phyloP scores from a whole-genome alignment of 352 stramenopile genomes.

The Pythium phragmitis region DNA sequence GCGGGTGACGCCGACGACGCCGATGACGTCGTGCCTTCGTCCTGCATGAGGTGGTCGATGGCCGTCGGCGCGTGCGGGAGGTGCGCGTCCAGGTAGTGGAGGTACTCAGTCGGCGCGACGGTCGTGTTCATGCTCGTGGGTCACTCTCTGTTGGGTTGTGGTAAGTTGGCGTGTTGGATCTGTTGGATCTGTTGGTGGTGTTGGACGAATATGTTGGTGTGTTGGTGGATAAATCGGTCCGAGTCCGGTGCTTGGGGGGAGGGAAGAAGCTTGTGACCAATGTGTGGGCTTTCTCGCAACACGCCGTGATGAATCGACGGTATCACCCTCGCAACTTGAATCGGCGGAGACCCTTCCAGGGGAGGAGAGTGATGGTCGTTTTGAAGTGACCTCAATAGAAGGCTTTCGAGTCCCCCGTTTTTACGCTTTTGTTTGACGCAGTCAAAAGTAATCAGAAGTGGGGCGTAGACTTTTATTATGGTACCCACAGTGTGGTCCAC shows the following conservation, averaged over 20 bases:
- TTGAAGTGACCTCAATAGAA: conserved; percentile 15
- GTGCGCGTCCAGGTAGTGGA: conserved; percentile 27
- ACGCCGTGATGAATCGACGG: conserved; percentile 30
- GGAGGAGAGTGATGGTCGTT: conserved; percentile 25
- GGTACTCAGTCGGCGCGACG: conserved; percentile 24
- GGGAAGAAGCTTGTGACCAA: conserved; percentile 6
- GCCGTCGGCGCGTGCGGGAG: conserved; percentile 8
- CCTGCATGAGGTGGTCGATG: conserved; percentile 22
- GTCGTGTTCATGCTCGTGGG: conserved; percentile 18
- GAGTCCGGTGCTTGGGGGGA: conserved; percentile 18
- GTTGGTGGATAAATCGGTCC: background rate
- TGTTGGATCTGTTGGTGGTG: background rate
- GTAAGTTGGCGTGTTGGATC: conserved; percentile 1
- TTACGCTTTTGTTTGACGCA: conserved; percentile 20
- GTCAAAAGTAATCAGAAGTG: conserved; percentile 16
- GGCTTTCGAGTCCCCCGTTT: background rate
- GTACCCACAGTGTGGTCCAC: background rate
- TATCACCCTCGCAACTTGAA: conserved; percentile 35
- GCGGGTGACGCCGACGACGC: conserved; percentile 25
- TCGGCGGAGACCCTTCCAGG: background rate
- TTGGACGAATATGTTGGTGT: background rate
- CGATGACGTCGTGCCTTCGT: conserved; percentile 27
- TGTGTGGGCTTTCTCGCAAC: conserved; percentile 21
- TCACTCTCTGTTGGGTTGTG: background rate
- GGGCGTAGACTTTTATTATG: background rate